Base-by-base conservation (phyloP, 2,329 filamentous ascomycete species). In the Beauveria caledonica region DNA sequence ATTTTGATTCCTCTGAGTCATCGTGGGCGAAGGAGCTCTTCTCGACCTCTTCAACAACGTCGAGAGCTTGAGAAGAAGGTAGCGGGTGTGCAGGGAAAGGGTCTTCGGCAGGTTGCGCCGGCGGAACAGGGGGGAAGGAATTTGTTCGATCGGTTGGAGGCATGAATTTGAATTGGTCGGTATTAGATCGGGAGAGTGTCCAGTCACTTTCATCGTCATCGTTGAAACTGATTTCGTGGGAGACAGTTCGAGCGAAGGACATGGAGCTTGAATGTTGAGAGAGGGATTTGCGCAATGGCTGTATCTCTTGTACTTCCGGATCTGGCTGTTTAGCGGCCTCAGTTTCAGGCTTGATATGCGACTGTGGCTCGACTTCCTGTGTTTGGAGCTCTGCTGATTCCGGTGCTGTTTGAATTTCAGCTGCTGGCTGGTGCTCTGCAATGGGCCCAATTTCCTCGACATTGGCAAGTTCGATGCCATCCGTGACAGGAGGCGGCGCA, bases 241-340 rank as follows among this genome's bases (percentile, higher is more conserved):
- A 81, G 13, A 86, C 83, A 2, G 85, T 87, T 40, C 85, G 80
- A 11, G 84, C 78, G 71, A 87, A 87, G 0, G 85, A 87, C 68
- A 81, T 78, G 52, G 79, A 84, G 70, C 83, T 87, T 10, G 78
- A 70, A 68, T 86, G 84, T 64, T 84, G 83, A 27, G 77, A 74
- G 25, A 51, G 49, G 17, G 46, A 27, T 15, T 61, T 58, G 17
- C 40, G 54, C 10, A 27, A 40, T 11, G 56, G 13, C 36, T 58
- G 36, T 17, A 39, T 44, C 36, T 51, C 56, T 19, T 44, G 36
- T 7, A 13, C 40, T 11, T 58, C 49, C 33, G 60, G 25, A 13
- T 29, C 39, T 13, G 44, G 10, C 27, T 51, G 42, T 55, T 46
- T 39, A 4, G n/a, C 29, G 25, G 15, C 17, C 17, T 49, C 27